A percentile compares a stretch with the other conserved stretches of the same genome.
These are phyloP conservation scores for Ophiosphaerella herpotricha DNA, from an alignment of 2,329 filamentous ascomycete species.

Conservation along the genomic window DNA sequence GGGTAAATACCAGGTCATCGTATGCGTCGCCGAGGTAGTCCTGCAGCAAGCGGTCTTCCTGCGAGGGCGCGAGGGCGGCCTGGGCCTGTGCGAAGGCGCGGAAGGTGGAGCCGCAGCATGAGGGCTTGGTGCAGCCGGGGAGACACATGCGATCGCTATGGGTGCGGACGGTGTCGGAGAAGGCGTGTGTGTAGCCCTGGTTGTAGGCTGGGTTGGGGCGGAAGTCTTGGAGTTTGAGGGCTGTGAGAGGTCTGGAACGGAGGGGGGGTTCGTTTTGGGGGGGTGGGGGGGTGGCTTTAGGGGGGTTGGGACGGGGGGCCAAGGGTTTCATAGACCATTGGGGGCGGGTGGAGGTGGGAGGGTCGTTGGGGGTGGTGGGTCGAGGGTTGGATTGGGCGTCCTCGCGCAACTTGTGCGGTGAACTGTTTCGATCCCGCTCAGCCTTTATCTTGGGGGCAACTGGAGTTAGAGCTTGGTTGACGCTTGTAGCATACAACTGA, in stretches of 20 bases:
- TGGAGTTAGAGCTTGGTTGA: constrained; percentile 12
- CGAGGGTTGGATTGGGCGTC: constrained; percentile 2
- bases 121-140: constrained; percentile 72
- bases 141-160: constrained; percentile 71
- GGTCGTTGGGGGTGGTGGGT: constrained; percentile 7
- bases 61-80: constrained; percentile 32
- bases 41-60: constrained; percentile 52
- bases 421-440: constrained; percentile 19
- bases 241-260: constrained; percentile 62
- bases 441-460: constrained; percentile 16
- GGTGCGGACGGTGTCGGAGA: constrained; percentile 72
- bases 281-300: constrained; percentile 6
- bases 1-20: constrained; percentile 41
- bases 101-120: constrained; percentile 78
- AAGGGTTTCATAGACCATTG: constrained; percentile 27
- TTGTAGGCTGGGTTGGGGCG: constrained; percentile 77
- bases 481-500: constrained; percentile 17
- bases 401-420: constrained; percentile 5
- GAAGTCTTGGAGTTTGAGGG: constrained; percentile 73
- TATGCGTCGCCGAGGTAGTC: constrained; percentile 59
- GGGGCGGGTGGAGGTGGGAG: constrained; percentile 21
- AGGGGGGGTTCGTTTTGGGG: constrained; percentile 18
- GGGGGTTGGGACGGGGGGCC: constrained; percentile 12
- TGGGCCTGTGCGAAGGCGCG: constrained; percentile 62
- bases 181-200: constrained; percentile 73